Evolutionary conservation across 768 basidiomycete species (phyloP).

Genomic region (Dendrothele bispora): DNA sequence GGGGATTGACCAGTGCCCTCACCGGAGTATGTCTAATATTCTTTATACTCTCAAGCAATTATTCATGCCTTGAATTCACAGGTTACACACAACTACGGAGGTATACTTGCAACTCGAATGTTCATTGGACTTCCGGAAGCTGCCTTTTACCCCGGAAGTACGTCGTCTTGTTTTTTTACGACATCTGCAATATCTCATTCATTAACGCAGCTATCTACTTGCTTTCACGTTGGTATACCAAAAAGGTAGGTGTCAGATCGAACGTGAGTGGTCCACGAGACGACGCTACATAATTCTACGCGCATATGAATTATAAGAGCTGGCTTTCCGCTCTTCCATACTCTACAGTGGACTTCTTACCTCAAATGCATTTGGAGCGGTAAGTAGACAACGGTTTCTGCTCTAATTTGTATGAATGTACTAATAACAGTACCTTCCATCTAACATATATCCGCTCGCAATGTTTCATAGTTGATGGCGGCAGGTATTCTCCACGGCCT

Average conservation of each 20-base stretch:
- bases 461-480: constrained; percentile 64
- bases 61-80: constrained; percentile 17
- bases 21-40: constrained; percentile 49
- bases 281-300: background rate
- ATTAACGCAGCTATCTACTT: constrained; percentile 31
- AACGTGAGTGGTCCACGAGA: too few relatives aligned
- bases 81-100: constrained; percentile 54
- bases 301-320: constrained; percentile 41
- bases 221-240: constrained; percentile 58
- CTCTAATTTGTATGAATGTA: too few relatives aligned
- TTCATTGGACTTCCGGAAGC: constrained; percentile 68
- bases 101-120: constrained; percentile 55
- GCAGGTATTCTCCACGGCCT: constrained; percentile 72
- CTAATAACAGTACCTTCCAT: too few relatives aligned
- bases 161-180: constrained; percentile 28
- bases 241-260: constrained; percentile 42
- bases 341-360: constrained; percentile 60
- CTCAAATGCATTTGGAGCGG: constrained; percentile 68
- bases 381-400: constrained; percentile 26
- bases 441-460: constrained; percentile 1
- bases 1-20: constrained; percentile 63
- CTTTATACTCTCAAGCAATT: background rate
- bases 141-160: constrained; percentile 63
- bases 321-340: constrained; percentile 63
- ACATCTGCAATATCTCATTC: background rate